phyloP scores from a whole-genome alignment of 2,329 filamentous ascomycete genomes.

The Parasarocladium wereldwijsianum region DNA sequence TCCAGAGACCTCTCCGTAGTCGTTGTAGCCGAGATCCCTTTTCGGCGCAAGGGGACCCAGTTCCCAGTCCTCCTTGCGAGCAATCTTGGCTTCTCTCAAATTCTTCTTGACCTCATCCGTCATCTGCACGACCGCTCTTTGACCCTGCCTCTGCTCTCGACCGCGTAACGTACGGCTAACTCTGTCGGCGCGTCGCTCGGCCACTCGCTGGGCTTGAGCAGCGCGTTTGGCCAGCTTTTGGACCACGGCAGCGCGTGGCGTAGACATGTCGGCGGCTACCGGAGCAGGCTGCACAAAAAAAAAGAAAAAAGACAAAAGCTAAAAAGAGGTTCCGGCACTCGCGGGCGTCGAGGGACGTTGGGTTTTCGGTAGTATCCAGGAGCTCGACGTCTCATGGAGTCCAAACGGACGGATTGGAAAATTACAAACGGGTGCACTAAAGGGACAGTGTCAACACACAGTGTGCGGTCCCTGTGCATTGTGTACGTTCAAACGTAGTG shows the following conservation, averaged over 20 bases:
- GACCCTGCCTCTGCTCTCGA: constrained; percentile 2
- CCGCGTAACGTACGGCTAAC: not conserved
- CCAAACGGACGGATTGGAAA: too few relatives aligned
- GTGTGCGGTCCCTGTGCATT: too few relatives aligned
- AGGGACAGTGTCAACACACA: too few relatives aligned
- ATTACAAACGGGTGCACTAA: too few relatives aligned
- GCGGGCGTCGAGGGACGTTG: too few relatives aligned
- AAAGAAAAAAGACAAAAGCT: too few relatives aligned
- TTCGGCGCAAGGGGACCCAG: constrained; percentile 66
- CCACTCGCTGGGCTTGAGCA: constrained; percentile 51
- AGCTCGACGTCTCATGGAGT: too few relatives aligned
- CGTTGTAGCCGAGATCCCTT: constrained; percentile 50
- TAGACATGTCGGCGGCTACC: too few relatives aligned
- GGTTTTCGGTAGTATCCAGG: too few relatives aligned
- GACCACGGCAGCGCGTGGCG: constrained; percentile 35
- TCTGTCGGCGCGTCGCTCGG: constrained; percentile 28
- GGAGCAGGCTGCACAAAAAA: too few relatives aligned
- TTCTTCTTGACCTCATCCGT: constrained; percentile 19
- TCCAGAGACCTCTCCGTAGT: constrained; percentile 37
- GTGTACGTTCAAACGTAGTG: too few relatives aligned
- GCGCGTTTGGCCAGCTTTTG: constrained; percentile 57
- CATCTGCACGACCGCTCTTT: constrained; percentile 13
- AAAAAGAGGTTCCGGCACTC: too few relatives aligned
- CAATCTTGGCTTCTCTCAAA: constrained; percentile 26
- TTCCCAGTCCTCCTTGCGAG: constrained; percentile 62